These are phyloP conservation scores for Acephala macrosclerotiorum DNA, from an alignment of 2,329 filamentous ascomycete species.

Conservation along the genomic window DNA sequence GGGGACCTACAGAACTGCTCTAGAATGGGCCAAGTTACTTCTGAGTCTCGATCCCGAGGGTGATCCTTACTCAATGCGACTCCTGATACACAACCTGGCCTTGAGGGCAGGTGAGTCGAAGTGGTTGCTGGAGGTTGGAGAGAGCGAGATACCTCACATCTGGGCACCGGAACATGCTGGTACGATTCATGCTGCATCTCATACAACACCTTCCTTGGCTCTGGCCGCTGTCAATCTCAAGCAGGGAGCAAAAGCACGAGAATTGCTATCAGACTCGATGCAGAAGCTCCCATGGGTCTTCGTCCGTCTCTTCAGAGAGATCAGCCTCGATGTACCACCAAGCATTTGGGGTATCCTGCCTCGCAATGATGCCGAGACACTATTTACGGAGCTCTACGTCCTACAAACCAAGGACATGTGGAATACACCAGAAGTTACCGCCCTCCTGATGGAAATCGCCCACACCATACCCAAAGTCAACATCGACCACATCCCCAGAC, in stretches of 20 bases:
- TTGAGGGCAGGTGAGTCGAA: constrained; percentile 80
- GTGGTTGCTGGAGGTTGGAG: constrained; percentile 75
- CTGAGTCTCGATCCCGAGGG: constrained; percentile 73
- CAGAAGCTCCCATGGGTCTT: constrained; percentile 85
- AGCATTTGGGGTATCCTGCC: constrained; percentile 83
- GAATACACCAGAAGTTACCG: constrained; percentile 72
- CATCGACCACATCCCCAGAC: constrained; percentile 20
- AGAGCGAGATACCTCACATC: constrained; percentile 55
- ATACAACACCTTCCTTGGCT: constrained; percentile 78
- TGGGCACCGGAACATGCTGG: constrained; percentile 19
- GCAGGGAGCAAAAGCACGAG: constrained; percentile 69
- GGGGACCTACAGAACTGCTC: constrained; percentile 90
- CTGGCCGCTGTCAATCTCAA: constrained; percentile 78
- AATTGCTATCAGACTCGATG: constrained; percentile 72
- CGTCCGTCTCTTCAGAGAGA: constrained; percentile 77
- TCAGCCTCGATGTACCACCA: constrained; percentile 80
- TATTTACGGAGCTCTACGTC: constrained; percentile 72
- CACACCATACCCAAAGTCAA: constrained; percentile 47
- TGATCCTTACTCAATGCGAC: constrained; percentile 84
- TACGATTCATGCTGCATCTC: constrained; percentile 56
- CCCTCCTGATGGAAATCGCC: constrained; percentile 69
- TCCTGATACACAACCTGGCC: constrained; percentile 84
- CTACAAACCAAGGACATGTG: constrained; percentile 73
- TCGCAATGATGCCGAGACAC: constrained; percentile 55
- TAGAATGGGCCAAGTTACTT: constrained; percentile 92